Base-by-base conservation (phyloP, 164 flowering plant genomes). In the Liriodendron chinense region DNA sequence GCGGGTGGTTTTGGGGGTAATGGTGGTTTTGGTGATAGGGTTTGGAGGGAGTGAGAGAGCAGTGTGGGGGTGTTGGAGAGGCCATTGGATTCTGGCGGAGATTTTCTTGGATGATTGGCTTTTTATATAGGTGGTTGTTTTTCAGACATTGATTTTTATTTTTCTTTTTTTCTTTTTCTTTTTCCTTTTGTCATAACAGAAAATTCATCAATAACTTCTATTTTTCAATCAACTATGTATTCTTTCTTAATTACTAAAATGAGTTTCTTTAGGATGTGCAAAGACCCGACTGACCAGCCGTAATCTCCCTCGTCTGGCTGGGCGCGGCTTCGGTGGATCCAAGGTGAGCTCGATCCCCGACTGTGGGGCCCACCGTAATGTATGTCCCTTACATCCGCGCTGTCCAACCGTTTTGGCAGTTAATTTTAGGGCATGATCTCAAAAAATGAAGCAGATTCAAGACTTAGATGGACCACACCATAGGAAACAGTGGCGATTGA, bases 31-130 rank as follows among this genome's bases (percentile, higher is more conserved):
- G 62, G 22, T 80, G 85, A 77, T 74, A 76, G 68, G 90, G 88
- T 76, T 86, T 87, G 26, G 89, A 66, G 13, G 89, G 74, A 1
- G 93, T 83, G 83, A 88, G 79, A 6, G 94, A 87, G 73, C 91
- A 89, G 85, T 86, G 87, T 2, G 91, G 90, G 7, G 93, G 87
- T 25, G 95, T 88, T 0, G 95, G 85, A 18, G 89, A 83, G 23
- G 95, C 95, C 95, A 91, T 91, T 70, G 18, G 69, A 67, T 67
- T 22, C 2, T 26, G 47, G 8, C 14, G 49, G 20, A 26, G 49
- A 34, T 67, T 34, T 7, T 28, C 23, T 26, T 3, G 48, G 9
- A 18, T 16, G 69, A 26, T 2, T 64, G 67, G 34, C 26, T 2
- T 25, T 13, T 23, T 64, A 22, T 64, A 22, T 64, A 64, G 25